Percentiles rank a stretch among this genome's conserved stretches.
phyloP scores from a whole-genome alignment of 805 yeast genomes.

The Pichia nanzhaoensis region DNA sequence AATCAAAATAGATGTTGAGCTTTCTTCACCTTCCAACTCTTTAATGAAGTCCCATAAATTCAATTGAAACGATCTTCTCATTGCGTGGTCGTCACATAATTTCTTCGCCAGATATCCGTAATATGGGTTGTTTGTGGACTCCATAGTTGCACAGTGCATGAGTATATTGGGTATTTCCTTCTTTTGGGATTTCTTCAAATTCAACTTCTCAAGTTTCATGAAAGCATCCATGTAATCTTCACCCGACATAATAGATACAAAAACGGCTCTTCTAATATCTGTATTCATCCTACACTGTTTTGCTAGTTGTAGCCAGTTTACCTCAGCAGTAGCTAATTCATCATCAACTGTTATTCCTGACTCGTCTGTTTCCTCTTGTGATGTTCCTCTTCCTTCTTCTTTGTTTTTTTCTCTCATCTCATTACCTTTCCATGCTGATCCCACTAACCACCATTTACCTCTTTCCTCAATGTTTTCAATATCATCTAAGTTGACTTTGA shows the following conservation, averaged over 20 bases:
- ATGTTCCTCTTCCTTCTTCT: conserved; percentile 3
- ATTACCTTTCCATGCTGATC: conserved; percentile 91
- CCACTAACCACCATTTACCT: conserved; percentile 99
- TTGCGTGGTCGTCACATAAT: conserved; percentile 64
- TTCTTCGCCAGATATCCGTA: conserved; percentile 76
- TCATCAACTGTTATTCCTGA: conserved; percentile 43
- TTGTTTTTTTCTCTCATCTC: neutral
- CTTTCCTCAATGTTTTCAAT: conserved; percentile 66
- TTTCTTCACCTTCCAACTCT: conserved; percentile 52
- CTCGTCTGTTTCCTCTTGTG: conserved; percentile 18
- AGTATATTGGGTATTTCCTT: conserved; percentile 82
- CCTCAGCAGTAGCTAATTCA: conserved; percentile 60
- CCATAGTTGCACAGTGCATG: conserved; percentile 80
- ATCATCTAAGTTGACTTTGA: conserved; percentile 79
- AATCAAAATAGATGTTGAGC: conserved; percentile 21
- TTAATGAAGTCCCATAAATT: conserved; percentile 80
- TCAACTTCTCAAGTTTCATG: conserved; percentile 71
- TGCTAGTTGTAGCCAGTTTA: conserved; percentile 87
- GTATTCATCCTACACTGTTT: conserved; percentile 88
- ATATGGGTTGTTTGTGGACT: conserved; percentile 81
- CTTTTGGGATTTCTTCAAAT: conserved; percentile 71
- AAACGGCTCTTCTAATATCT: conserved; percentile 88
- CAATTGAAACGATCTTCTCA: conserved; percentile 83
- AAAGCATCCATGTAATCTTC: conserved; percentile 86
- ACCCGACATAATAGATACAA: conserved; percentile 92